phyloP scores from a whole-genome alignment of 164 flowering plant species.

The Aristolochia fimbriata region DNA sequence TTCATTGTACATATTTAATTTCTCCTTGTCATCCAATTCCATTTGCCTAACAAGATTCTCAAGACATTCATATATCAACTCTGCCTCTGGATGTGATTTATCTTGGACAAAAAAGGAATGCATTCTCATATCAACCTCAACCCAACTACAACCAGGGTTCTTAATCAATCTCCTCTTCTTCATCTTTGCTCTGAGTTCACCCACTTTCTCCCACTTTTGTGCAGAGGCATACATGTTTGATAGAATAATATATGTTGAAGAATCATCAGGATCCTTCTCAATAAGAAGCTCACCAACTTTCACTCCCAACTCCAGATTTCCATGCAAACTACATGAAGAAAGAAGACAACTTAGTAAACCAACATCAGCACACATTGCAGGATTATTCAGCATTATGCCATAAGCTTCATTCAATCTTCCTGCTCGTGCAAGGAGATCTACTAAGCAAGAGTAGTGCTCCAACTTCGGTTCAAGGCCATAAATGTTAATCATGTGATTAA shows the following conservation, averaged over 20 bases:
- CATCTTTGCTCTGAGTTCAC: constrained; percentile 43
- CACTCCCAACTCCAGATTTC: constrained; percentile 37
- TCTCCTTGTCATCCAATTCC: constrained; percentile 23
- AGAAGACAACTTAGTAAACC: constrained; percentile 50
- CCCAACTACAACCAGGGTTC: constrained; percentile 75
- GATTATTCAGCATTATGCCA: constrained; percentile 24
- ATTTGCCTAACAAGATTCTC: constrained; percentile 33
- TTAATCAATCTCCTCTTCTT: constrained; percentile 44
- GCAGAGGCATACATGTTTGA: constrained; percentile 52
- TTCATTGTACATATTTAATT: background rate
- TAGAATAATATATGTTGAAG: constrained; percentile 37
- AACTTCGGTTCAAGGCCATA: constrained; percentile 36
- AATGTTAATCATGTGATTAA: constrained; percentile 32
- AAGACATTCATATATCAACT: constrained; percentile 33
- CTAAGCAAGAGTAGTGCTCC: constrained; percentile 56
- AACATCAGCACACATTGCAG: constrained; percentile 23
- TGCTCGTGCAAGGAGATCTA: constrained; percentile 67
- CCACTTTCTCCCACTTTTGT: constrained; percentile 43
- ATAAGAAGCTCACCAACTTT: constrained; percentile 38
- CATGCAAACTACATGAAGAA: constrained; percentile 53
- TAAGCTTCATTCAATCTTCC: constrained; percentile 65
- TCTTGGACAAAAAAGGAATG: constrained; percentile 43
- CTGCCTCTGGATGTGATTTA: constrained; percentile 27
- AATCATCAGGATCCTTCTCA: constrained; percentile 45
- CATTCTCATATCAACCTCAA: constrained; percentile 42